Conservation (phyloP, 495 filamentous ascomycete genomes). For the Friedmanniomyces endolithicus region DNA sequence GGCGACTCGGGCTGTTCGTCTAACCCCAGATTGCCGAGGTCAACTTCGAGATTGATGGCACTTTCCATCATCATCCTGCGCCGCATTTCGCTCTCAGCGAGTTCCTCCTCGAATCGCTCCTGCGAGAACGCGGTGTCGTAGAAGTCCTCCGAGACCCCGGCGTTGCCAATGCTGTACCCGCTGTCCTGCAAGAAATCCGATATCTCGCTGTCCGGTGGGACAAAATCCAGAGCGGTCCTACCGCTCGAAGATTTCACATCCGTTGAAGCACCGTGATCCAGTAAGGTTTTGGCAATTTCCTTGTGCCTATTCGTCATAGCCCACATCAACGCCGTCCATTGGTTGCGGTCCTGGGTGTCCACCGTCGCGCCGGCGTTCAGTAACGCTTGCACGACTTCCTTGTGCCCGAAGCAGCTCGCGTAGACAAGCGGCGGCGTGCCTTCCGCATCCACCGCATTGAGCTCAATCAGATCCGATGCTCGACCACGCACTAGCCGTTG, state of each 20-base stretch:
- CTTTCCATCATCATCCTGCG: slow-evolving; percentile 99
- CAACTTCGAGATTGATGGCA: slow-evolving; percentile 91
- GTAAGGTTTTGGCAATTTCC: slow-evolving; percentile 75
- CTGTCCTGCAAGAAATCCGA: slow-evolving; percentile 87
- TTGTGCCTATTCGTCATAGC: slow-evolving; percentile 98
- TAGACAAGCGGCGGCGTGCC: slow-evolving; percentile 93
- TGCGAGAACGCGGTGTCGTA: slow-evolving; percentile 88
- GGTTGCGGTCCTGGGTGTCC: slow-evolving; percentile 85
- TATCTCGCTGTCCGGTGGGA: slow-evolving; percentile 87
- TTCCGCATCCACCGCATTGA: slow-evolving; percentile 86
- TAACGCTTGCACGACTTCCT: slow-evolving; percentile 73
- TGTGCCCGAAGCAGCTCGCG: slow-evolving; percentile 97
- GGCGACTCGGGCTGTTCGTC: slow-evolving; percentile 87
- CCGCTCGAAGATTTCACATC: slow-evolving; percentile 89
- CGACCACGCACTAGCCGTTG: slow-evolving; percentile 61
- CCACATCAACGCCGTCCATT: slow-evolving; percentile 99
- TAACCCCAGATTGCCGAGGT: slow-evolving; percentile 86
- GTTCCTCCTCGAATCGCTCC: slow-evolving; percentile 89
- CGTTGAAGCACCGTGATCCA: slow-evolving; percentile 89
- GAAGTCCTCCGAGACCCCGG: slow-evolving; percentile 85
- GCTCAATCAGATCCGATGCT: slow-evolving; percentile 65
- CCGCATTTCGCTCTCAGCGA: slow-evolving; percentile 93
- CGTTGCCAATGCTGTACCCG: slow-evolving; percentile 78
- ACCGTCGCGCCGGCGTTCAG: slow-evolving; percentile 81
- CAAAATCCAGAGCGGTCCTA: slow-evolving; percentile 93